Evolutionary conservation across 495 filamentous ascomycete species (phyloP).

Genomic region (Aspergillus mulundensis): DNA sequence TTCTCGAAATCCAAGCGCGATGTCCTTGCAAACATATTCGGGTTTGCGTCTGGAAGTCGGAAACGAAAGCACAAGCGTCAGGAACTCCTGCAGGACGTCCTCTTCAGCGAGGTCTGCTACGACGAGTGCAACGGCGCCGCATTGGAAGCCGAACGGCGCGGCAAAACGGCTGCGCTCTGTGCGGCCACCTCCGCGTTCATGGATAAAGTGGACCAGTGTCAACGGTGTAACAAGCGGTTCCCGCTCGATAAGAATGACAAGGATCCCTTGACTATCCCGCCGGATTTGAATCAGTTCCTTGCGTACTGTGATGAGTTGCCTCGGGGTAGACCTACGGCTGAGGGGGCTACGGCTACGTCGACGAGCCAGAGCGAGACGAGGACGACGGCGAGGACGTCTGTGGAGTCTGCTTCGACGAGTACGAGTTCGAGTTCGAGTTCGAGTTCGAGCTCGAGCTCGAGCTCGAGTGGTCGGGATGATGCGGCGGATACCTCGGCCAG

Average conservation of each 20-base stretch:
- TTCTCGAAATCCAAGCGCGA: background rate
- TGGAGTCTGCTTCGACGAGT: no score
- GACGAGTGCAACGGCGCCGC: conserved; percentile 48
- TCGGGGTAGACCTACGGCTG: no score
- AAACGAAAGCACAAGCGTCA: conserved; percentile 10
- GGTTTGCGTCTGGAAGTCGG: conserved; percentile 4
- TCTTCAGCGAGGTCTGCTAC: conserved; percentile 38
- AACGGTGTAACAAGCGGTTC: conserved; percentile 11
- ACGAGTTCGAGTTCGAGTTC: no score
- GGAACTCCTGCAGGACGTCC: conserved; percentile 25
- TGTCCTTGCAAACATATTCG: no score
- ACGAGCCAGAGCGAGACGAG: no score
- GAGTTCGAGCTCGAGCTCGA: no score
- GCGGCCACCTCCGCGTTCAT: conserved; percentile 36
- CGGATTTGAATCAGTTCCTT: conserved; percentile 6
- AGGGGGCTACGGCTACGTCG: no score
- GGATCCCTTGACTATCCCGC: background rate
- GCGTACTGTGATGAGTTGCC: conserved; percentile 1
- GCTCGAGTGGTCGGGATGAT: no score
- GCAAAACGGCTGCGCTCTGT: conserved; percentile 48
- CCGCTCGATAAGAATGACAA: background rate
- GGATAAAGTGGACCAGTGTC: conserved; percentile 32
- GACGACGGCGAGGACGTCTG: no score
- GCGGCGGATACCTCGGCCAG: no score
- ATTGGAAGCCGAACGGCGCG: conserved; percentile 42